Conservation (phyloP, 129 eudicot genomes). For the Heracleum sosnowskyi region DNA sequence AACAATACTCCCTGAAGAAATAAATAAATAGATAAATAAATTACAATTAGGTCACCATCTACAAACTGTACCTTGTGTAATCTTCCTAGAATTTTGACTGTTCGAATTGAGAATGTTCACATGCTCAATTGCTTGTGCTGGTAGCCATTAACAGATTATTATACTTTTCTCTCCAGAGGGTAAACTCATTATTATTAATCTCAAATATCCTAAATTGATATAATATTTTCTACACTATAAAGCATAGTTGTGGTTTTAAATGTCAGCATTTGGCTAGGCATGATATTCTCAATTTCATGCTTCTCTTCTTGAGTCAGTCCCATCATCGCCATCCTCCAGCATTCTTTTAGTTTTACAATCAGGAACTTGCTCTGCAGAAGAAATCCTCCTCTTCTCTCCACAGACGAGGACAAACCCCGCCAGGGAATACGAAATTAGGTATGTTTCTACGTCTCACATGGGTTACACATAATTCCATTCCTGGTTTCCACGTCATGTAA, state of each 20-base stretch:
- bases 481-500: conserved; percentile 59
- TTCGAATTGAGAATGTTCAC: neutral
- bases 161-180: neutral
- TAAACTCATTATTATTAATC: neutral
- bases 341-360: conserved; percentile 26
- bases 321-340: conserved; percentile 32
- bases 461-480: conserved; percentile 63
- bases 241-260: neutral
- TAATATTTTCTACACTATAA: no score
- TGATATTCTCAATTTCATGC: conserved; percentile 34
- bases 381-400: conserved; percentile 39
- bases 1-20: no score
- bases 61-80: no score
- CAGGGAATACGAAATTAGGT: conserved; percentile 79
- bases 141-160: conserved; percentile 26
- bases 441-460: conserved; percentile 57
- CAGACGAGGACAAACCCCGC: conserved; percentile 70
- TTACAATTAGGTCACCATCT: no score
- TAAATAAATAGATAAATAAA: no score
- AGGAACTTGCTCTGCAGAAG: conserved; percentile 21
- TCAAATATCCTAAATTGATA: neutral
- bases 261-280: conserved; percentile 11
- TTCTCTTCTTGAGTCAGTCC: conserved; percentile 29
- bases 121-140: conserved; percentile 37
- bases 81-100: neutral